Percentiles rank a stretch among this genome's conserved stretches.
phyloP scores from a whole-genome alignment of 1,284 basidiomycete genomes.

The Stereum hirsutum region DNA sequence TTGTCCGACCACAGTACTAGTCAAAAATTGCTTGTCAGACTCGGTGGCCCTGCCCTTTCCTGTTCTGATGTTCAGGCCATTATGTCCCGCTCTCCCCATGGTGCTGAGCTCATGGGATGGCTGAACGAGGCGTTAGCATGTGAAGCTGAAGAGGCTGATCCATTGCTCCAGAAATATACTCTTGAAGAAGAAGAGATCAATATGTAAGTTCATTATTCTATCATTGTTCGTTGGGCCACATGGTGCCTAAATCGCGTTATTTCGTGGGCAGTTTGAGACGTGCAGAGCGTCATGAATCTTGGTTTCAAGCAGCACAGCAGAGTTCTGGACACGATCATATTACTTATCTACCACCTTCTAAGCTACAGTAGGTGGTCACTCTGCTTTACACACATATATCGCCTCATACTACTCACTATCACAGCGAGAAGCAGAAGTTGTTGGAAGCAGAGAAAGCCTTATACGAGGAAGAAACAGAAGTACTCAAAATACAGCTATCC shows the following conservation, averaged over 20 bases:
- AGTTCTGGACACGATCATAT: not conserved
- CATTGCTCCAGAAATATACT: too few relatives aligned
- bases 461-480: not conserved
- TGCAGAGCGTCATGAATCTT: not conserved
- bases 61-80: too few relatives aligned
- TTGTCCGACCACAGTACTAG: too few relatives aligned
- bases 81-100: too few relatives aligned
- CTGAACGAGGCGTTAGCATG: too few relatives aligned
- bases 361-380: not conserved
- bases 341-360: not conserved
- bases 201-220: not conserved
- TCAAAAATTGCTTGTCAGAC: too few relatives aligned
- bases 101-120: too few relatives aligned
- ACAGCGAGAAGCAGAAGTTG: not conserved
- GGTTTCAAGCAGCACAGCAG: not conserved
- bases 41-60: too few relatives aligned
- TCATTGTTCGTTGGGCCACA: not conserved
- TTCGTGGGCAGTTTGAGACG: not conserved
- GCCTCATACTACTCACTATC: not conserved
- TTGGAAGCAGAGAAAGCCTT: not conserved
- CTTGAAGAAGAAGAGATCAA: not conserved
- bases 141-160: too few relatives aligned
- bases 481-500: not conserved
- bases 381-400: not conserved
- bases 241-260: not conserved